Percentiles rank a stretch among this genome's conserved stretches.
These are phyloP conservation scores for Pseudocercospora cruenta DNA, from an alignment of 2,329 filamentous ascomycete species.

Conservation along the genomic window DNA sequence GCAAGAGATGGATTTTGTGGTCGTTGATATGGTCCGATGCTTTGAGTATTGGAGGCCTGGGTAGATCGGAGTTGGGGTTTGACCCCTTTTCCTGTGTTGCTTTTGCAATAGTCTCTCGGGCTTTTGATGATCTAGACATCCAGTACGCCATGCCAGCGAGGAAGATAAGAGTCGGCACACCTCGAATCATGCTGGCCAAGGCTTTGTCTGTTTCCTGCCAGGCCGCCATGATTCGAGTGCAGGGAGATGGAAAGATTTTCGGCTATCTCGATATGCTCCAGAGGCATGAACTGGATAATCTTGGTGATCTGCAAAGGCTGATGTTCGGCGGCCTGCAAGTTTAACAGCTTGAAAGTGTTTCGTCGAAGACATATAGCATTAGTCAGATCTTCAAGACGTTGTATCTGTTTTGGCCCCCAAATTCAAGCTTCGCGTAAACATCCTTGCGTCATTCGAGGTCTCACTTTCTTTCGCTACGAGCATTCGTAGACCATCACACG, in stretches of 20 bases:
- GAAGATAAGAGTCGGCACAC: neutral
- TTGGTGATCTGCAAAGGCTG: neutral
- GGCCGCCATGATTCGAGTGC: neutral
- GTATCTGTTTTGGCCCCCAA: constrained; percentile 11
- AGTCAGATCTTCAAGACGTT: constrained; percentile 11
- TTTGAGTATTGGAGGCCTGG: constrained; percentile 29
- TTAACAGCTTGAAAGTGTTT: neutral
- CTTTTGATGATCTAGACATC: neutral
- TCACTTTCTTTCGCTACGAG: neutral
- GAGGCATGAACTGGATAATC: neutral
- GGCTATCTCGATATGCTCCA: neutral
- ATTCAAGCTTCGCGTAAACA: constrained; percentile 11
- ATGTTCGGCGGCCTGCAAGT: neutral
- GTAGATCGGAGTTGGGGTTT: constrained; percentile 8
- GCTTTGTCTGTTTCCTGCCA: constrained; percentile 23
- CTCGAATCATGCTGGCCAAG: constrained; percentile 9
- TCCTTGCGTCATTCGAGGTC: constrained; percentile 15
- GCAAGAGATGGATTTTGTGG: constrained; percentile 63
- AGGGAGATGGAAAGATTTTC: neutral
- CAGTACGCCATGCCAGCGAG: neutral
- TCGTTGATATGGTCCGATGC: constrained; percentile 49
- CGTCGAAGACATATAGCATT: constrained; percentile 13
- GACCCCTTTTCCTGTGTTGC: neutral
- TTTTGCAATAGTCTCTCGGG: neutral
- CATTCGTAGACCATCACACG: neutral